A percentile compares a stretch with the other conserved stretches of the same genome.
These are phyloP conservation scores for Ilex aquifolium DNA, from an alignment of 257 asterid genomes.

Conservation along the genomic window DNA sequence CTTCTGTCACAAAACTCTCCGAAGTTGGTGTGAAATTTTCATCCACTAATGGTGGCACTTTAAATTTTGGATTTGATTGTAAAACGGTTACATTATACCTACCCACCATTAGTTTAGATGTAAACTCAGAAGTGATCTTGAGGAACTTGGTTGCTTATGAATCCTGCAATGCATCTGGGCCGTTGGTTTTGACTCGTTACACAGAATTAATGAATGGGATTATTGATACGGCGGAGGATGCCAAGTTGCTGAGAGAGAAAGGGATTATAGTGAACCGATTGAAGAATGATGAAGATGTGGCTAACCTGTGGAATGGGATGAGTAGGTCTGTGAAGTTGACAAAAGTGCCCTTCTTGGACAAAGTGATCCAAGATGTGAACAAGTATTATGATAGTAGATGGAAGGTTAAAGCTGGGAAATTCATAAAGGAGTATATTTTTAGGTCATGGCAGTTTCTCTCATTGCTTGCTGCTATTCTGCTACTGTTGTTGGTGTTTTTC, in stretches of 20 bases:
- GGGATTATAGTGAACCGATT: too few relatives aligned
- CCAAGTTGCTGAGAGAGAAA: too few relatives aligned
- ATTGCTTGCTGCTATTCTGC: conserved; percentile 40
- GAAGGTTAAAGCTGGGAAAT: too few relatives aligned
- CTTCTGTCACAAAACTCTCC: conserved; percentile 26
- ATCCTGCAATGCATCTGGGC: conserved; percentile 39
- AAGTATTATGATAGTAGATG: too few relatives aligned
- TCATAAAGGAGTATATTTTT: too few relatives aligned
- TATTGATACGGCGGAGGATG: too few relatives aligned
- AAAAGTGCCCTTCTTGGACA: conserved; percentile 48
- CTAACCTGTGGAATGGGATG: conserved; percentile 74
- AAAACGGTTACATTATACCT: conserved; percentile 15
- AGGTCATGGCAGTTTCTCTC: too few relatives aligned
- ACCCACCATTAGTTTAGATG: conserved; percentile 27
- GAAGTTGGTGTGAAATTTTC: conserved; percentile 24
- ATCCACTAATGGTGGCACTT: conserved; percentile 20
- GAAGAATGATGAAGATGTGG: conserved; percentile 71
- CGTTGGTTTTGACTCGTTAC: conserved; percentile 46
- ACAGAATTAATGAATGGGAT: conserved; percentile 66
- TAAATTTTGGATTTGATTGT: conserved; percentile 18
- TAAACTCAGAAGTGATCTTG: conserved; percentile 29
- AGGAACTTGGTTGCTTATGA: too few relatives aligned
- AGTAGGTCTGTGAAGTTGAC: conserved; percentile 53
- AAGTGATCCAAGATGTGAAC: too few relatives aligned
- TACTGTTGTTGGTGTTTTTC: conserved; percentile 34